Evolutionary conservation across 2,329 filamentous ascomycete genomes (phyloP).

Genomic region (Talaromyces sp.): DNA sequence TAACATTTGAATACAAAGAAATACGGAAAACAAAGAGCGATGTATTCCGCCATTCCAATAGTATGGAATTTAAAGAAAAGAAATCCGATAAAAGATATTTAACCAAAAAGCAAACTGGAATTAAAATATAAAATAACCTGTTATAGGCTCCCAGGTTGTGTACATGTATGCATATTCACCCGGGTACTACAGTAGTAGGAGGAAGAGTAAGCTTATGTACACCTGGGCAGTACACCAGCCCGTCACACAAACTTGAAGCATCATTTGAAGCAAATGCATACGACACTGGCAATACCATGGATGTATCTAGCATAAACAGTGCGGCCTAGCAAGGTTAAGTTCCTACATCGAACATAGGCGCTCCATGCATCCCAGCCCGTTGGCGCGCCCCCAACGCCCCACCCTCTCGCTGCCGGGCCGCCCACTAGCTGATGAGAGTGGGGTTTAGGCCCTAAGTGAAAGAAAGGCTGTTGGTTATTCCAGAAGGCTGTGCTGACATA

Average conservation of each 20-base stretch:
- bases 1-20: not conserved
- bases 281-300: not conserved
- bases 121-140: too few relatives aligned
- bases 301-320: too few relatives aligned
- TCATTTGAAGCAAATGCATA: not conserved
- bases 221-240: not conserved
- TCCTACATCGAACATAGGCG: constrained; percentile 10
- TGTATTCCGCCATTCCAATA: too few relatives aligned
- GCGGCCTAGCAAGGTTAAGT: constrained; percentile 16
- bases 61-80: too few relatives aligned
- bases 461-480: not conserved
- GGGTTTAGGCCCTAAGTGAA: not conserved
- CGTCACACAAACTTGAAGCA: not conserved
- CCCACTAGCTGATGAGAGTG: not conserved
- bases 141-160: too few relatives aligned
- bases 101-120: not conserved
- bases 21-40: not conserved
- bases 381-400: constrained; percentile 10
- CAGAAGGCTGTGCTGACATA: not conserved
- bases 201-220: not conserved
- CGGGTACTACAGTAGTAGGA: not conserved
- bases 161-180: too few relatives aligned
- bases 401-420: not conserved
- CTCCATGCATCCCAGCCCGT: constrained; percentile 15
- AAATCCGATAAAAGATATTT: too few relatives aligned